phyloP scores from a whole-genome alignment of 129 eudicot genomes.

The Pittosporum tobira region DNA sequence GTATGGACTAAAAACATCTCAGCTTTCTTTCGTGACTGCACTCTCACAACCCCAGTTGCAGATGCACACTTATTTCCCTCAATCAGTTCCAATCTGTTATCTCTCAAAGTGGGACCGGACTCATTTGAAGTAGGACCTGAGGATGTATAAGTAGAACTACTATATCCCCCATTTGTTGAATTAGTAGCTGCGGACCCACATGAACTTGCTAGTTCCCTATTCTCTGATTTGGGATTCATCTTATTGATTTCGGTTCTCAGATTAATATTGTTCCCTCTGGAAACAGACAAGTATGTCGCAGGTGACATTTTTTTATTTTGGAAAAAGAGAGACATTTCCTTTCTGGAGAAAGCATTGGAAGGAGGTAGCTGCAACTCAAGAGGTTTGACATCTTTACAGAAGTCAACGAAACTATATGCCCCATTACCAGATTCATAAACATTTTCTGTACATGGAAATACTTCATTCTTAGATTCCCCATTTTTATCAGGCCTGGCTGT shows the following conservation, averaged over 20 bases:
- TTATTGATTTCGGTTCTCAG: constrained; percentile 8
- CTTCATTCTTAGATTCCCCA: constrained; percentile 7
- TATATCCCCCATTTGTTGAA: constrained; percentile 22
- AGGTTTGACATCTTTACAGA: constrained; percentile 40
- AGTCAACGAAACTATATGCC: constrained; percentile 17
- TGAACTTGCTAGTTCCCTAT: constrained; percentile 10
- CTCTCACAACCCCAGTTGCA: constrained; percentile 94
- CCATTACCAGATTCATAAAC: constrained; percentile 23
- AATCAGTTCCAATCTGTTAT: constrained; percentile 41
- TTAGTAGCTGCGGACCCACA: constrained; percentile 36
- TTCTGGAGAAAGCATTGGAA: constrained; percentile 61
- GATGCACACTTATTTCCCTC: constrained; percentile 97
- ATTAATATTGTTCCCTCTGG: constrained; percentile 30
- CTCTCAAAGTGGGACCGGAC: constrained; percentile 25
- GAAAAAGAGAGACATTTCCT: constrained; percentile 65
- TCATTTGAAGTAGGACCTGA: constrained; percentile 27
- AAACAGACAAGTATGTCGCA: constrained; percentile 31
- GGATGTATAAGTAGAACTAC: constrained; percentile 13
- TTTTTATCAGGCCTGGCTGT: constrained; percentile 8
- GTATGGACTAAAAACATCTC: constrained; percentile 98
- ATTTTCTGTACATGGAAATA: constrained; percentile 16
- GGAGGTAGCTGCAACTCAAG: constrained; percentile 77
- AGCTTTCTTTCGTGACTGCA: constrained; percentile 93
- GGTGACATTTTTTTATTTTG: constrained; percentile 53
- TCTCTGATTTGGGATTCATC: constrained; percentile 9